A percentile compares a stretch with the other conserved stretches of the same genome.
These are phyloP conservation scores for Tylopilus sp. DNA, from an alignment of 1,284 basidiomycete species.

Conservation along the genomic window DNA sequence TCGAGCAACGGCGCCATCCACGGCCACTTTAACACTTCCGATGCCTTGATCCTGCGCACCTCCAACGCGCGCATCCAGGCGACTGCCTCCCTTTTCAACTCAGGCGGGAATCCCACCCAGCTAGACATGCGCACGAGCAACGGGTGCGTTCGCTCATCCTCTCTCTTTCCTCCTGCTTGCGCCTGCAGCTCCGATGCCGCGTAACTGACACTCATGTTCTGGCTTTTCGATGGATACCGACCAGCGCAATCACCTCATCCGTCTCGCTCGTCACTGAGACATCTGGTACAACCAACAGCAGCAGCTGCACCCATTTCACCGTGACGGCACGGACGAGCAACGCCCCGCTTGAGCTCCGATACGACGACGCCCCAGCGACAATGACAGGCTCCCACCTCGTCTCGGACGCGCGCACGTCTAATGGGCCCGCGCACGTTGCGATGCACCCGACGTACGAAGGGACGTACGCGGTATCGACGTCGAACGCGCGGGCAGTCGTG, in stretches of 20 bases:
- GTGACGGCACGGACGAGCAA: constrained; percentile 36
- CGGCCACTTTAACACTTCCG: constrained; percentile 40
- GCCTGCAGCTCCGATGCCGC: too few relatives aligned
- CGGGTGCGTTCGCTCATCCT: too few relatives aligned
- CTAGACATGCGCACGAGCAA: constrained; percentile 39
- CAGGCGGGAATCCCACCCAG: constrained; percentile 13
- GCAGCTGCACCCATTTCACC: constrained; percentile 26
- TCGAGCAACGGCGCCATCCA: constrained; percentile 38
- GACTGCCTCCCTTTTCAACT: constrained; percentile 30
- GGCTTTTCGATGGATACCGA: too few relatives aligned
- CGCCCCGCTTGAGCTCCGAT: constrained; percentile 32
- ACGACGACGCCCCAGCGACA: constrained; percentile 27
- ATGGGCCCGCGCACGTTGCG: constrained; percentile 34
- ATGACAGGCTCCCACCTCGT: constrained; percentile 31
- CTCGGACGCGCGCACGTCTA: constrained; percentile 37
- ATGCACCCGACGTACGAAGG: constrained; percentile 45
- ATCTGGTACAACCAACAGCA: constrained; percentile 18
- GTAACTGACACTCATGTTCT: too few relatives aligned
- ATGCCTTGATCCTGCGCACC: constrained; percentile 35
- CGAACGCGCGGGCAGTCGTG: constrained; percentile 24
- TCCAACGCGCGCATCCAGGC: constrained; percentile 38
- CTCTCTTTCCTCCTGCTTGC: too few relatives aligned
- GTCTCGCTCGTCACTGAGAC: constrained; percentile 16
- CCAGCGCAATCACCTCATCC: constrained; percentile 13
- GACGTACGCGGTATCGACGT: constrained; percentile 36